These are phyloP conservation scores for Naganishia vaughanmartiniae DNA, from an alignment of 768 basidiomycete genomes.

Conservation along the genomic window DNA sequence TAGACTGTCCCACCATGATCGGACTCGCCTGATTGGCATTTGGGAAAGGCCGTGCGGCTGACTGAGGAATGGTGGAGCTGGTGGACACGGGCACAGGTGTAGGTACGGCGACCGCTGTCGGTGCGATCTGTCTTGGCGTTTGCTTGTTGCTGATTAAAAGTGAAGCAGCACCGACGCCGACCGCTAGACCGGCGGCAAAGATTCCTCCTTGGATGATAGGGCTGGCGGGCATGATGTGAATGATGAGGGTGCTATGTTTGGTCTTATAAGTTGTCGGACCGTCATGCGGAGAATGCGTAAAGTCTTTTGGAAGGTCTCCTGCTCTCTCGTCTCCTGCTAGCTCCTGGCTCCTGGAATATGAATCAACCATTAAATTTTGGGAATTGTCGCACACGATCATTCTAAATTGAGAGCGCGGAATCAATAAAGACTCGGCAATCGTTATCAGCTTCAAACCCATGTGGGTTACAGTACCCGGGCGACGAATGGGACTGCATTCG, in stretches of 20 bases:
- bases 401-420: neutral
- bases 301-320: no score
- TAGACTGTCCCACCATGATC: neutral
- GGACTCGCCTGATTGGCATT: conserved; percentile 32
- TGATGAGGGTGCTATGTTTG: neutral
- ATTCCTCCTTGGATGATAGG: conserved; percentile 42
- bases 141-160: conserved; percentile 43
- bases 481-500: neutral
- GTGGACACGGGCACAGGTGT: conserved; percentile 31
- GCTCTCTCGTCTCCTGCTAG: no score
- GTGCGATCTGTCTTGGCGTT: conserved; percentile 59
- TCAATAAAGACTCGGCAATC: neutral
- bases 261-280: no score
- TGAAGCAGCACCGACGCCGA: conserved; percentile 67
- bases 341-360: neutral
- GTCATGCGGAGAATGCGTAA: no score
- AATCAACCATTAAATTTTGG: neutral
- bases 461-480: neutral
- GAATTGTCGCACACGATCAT: neutral
- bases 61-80: conserved; percentile 35
- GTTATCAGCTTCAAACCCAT: neutral
- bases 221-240: conserved; percentile 23
- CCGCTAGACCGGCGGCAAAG: conserved; percentile 76
- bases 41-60: conserved; percentile 32
- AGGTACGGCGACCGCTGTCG: conserved; percentile 54